Conservation (phyloP, 2,329 filamentous ascomycete genomes). For the Rutstroemia sydowiana region DNA sequence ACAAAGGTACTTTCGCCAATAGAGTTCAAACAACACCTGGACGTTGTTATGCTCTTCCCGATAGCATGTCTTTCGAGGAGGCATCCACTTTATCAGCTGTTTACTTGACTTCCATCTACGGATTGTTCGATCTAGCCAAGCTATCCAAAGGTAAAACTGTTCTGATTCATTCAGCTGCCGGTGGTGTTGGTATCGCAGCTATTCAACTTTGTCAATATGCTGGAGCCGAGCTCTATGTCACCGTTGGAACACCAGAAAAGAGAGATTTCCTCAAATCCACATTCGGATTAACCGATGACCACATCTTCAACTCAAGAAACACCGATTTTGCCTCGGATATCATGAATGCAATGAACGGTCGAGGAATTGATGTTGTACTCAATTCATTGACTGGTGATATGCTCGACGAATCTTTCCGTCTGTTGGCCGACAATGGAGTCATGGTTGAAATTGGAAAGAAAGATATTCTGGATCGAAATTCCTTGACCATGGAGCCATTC, state of each 20-base stretch:
- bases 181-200: conserved; percentile 29
- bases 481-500: conserved; percentile 17
- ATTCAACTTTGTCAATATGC: conserved; percentile 26
- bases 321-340: not conserved
- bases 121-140: conserved; percentile 10
- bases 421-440: conserved; percentile 30
- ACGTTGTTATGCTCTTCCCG: conserved; percentile 30
- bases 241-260: conserved; percentile 1
- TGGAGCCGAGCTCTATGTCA: conserved; percentile 32
- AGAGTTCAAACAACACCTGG: conserved; percentile 5
- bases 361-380: conserved; percentile 27
- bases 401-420: conserved; percentile 28
- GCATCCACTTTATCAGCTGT: conserved; percentile 35
- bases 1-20: conserved; percentile 10
- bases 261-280: not conserved
- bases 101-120: conserved; percentile 13
- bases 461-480: conserved; percentile 15
- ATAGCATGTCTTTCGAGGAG: conserved; percentile 32
- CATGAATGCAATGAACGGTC: not conserved
- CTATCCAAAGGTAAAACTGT: conserved; percentile 20
- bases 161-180: conserved; percentile 28
- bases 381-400: conserved; percentile 25
- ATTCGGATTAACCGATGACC: not conserved
- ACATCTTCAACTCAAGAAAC: not conserved
- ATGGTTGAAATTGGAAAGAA: conserved; percentile 19